Evolutionary conservation across 345 rosid genomes (phyloP).

Genomic region (Gossypium stocksii): DNA sequence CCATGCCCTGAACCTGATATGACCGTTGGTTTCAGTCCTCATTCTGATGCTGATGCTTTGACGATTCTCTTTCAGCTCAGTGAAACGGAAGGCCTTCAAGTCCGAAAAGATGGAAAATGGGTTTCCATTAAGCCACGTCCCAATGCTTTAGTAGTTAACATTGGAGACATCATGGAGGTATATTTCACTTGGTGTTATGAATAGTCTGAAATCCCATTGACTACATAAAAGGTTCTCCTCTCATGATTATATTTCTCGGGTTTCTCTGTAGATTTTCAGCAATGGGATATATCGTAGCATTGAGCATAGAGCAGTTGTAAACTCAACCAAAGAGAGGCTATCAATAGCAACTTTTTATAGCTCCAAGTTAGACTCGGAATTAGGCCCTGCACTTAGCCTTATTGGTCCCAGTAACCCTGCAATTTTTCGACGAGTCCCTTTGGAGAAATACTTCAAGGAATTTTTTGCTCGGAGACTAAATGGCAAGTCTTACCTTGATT

Average conservation of each 20-base stretch:
- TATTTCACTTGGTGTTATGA: background rate
- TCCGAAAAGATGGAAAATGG: conserved; percentile 28
- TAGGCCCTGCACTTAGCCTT: conserved; percentile 26
- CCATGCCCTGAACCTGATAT: conserved; percentile 47
- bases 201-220: no score
- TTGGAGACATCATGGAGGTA: conserved; percentile 28
- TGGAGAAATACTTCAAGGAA: conserved; percentile 27
- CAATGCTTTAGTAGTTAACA: conserved; percentile 28
- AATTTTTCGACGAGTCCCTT: conserved; percentile 9
- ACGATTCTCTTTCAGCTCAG: conserved; percentile 26
- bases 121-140: conserved; percentile 23
- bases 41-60: conserved; percentile 29
- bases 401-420: background rate
- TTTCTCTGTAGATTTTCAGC: conserved; percentile 18
- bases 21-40: conserved; percentile 42
- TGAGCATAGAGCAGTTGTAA: conserved; percentile 24
- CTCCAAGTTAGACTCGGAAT: conserved; percentile 17
- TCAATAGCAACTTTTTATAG: conserved; percentile 25
- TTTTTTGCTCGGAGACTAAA: conserved; percentile 24
- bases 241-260: background rate
- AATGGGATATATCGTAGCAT: conserved; percentile 28
- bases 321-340: conserved; percentile 21
- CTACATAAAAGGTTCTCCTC: no score
- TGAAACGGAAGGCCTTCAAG: conserved; percentile 27
- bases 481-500: conserved; percentile 27